Percentiles rank a stretch among this genome's conserved stretches.
Conservation (phyloP, 768 basidiomycete genomes). For the Boletus subparvulus region DNA sequence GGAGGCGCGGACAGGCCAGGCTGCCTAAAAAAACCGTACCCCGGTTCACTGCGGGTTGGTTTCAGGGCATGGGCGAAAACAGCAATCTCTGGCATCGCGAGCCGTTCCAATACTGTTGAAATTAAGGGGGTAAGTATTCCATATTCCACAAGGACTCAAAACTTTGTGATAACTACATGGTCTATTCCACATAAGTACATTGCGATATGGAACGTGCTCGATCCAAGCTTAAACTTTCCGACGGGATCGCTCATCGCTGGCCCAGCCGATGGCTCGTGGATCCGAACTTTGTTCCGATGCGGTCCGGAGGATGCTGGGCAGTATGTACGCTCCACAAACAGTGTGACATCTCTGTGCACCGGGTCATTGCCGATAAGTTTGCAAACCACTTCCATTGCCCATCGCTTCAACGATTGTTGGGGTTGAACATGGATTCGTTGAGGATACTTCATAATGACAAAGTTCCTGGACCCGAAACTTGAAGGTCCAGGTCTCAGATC, state of each 20-base stretch:
- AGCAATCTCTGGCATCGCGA: not conserved
- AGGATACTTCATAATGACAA: too few relatives aligned
- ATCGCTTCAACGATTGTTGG: too few relatives aligned
- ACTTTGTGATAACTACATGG: not conserved
- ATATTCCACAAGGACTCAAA: not conserved
- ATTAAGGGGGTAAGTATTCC: not conserved
- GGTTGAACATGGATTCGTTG: not conserved
- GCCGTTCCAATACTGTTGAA: conserved; percentile 2
- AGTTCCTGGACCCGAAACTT: too few relatives aligned
- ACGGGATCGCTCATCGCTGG: conserved; percentile 26
- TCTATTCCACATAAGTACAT: conserved; percentile 28
- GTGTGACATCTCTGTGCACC: not conserved
- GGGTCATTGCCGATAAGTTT: not conserved
- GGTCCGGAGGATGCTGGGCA: conserved; percentile 2
- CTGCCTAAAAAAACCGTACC: conserved; percentile 14
- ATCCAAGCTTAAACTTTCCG: conserved; percentile 39
- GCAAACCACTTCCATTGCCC: not conserved
- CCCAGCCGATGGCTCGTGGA: conserved; percentile 16
- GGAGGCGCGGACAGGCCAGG: not conserved
- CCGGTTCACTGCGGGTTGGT: conserved; percentile 1
- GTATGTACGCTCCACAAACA: not conserved
- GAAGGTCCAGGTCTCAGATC: too few relatives aligned
- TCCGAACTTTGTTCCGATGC: conserved; percentile 12
- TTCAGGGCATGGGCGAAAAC: conserved; percentile 15
- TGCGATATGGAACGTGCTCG: conserved; percentile 38